phyloP scores from a whole-genome alignment of 1,284 basidiomycete species.

The Ustilago esculenta region DNA sequence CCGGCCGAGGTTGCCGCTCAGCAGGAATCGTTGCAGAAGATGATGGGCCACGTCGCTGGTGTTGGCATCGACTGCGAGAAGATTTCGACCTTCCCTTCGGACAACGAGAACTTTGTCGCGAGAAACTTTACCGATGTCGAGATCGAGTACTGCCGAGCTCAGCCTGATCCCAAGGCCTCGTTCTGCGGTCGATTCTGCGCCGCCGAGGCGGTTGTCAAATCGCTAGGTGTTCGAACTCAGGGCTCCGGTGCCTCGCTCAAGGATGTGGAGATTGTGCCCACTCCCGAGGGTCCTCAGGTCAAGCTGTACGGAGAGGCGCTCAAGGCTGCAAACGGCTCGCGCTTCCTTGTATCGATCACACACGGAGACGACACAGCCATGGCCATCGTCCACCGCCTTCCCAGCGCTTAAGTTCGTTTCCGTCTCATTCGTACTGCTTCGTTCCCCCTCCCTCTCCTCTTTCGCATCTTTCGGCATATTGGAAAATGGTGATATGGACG shows the following conservation, averaged over 20 bases:
- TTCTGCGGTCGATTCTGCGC: constrained; percentile 97
- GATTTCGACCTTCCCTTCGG: constrained; percentile 88
- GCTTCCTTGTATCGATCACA: constrained; percentile 86
- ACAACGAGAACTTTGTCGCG: constrained; percentile 85
- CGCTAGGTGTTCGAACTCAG: constrained; percentile 87
- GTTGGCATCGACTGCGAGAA: constrained; percentile 77
- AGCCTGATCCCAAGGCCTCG: constrained; percentile 86
- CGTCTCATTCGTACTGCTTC: neutral
- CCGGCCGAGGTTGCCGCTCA: constrained; percentile 47
- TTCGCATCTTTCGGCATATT: constrained; percentile 6
- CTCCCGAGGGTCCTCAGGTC: constrained; percentile 74
- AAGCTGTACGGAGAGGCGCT: constrained; percentile 72
- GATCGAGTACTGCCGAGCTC: constrained; percentile 84
- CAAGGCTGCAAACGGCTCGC: constrained; percentile 73
- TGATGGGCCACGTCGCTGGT: constrained; percentile 75
- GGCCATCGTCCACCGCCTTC: constrained; percentile 58
- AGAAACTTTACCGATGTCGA: constrained; percentile 93
- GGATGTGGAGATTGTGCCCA: constrained; percentile 93
- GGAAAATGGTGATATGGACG: neutral
- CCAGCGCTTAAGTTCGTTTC: constrained; percentile 26
- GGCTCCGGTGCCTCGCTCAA: constrained; percentile 92
- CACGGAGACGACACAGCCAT: constrained; percentile 71
- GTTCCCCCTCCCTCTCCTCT: neutral
- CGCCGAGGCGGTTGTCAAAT: constrained; percentile 98
- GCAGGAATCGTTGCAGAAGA: constrained; percentile 49